Percentiles rank a stretch among this genome's conserved stretches.
Evolutionary conservation across 1,284 basidiomycete species (phyloP).

Genomic region (Austroboletus niveus): DNA sequence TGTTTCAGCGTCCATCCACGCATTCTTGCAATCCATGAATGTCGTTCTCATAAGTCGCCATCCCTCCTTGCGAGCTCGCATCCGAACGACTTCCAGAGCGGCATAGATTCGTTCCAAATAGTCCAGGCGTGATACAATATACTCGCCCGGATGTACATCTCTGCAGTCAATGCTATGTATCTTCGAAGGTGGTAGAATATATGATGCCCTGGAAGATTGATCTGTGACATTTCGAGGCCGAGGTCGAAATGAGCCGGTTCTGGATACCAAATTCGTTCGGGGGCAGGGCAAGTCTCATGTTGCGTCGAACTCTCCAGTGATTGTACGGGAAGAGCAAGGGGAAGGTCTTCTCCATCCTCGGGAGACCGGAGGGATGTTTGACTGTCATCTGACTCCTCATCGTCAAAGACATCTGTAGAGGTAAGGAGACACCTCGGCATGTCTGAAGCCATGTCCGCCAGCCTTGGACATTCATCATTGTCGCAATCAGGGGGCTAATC

Average conservation of each 20-base stretch:
- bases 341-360: conserved; percentile 22
- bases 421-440: conserved; percentile 18
- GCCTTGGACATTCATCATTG: conserved; percentile 2
- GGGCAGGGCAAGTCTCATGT: not conserved
- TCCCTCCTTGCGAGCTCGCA: conserved; percentile 28
- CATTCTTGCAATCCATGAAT: conserved; percentile 16
- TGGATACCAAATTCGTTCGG: conserved; percentile 15
- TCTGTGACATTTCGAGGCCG: conserved; percentile 20
- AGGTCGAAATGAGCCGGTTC: conserved; percentile 26
- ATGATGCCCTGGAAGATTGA: not conserved
- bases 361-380: conserved; percentile 26
- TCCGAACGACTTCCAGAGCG: conserved; percentile 23
- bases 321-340: conserved; percentile 3
- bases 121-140: conserved; percentile 11
- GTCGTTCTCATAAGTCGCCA: conserved; percentile 28
- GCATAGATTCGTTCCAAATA: conserved; percentile 19
- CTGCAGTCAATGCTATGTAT: not conserved
- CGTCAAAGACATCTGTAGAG: conserved; percentile 29
- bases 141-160: conserved; percentile 14
- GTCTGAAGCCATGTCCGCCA: conserved; percentile 21
- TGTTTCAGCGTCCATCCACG: conserved; percentile 28
- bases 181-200: not conserved
- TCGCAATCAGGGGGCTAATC: conserved; percentile 6
- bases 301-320: not conserved
- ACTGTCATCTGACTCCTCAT: conserved; percentile 31